phyloP scores from a whole-genome alignment of 2,329 filamentous ascomycete genomes.

The Talaromyces marneffei region DNA sequence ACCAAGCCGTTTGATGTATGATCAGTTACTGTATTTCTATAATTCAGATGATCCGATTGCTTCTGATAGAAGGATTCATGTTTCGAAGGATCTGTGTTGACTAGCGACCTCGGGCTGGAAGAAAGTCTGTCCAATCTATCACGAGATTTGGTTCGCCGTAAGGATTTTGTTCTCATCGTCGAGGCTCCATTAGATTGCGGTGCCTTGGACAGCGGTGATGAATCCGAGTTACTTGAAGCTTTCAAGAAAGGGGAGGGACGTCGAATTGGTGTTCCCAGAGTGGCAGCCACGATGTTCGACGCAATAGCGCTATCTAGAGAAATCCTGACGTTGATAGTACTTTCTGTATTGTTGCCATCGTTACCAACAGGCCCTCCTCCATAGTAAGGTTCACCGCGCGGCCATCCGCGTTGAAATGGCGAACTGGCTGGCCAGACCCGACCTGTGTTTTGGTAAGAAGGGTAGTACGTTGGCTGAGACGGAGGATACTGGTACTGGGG shows the following conservation, averaged over 20 bases:
- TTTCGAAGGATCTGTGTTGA: background rate
- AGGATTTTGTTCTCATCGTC: constrained; percentile 8
- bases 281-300: constrained; percentile 9
- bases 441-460: background rate
- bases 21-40: background rate
- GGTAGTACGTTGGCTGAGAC: constrained; percentile 2
- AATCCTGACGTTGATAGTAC: constrained; percentile 11
- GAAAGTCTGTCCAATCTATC: constrained; percentile 9
- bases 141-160: constrained; percentile 13
- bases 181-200: background rate
- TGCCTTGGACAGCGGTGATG: background rate
- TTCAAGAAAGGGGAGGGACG: constrained; percentile 4
- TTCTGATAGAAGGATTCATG: constrained; percentile 1
- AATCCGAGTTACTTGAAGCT: background rate
- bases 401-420: constrained; percentile 12
- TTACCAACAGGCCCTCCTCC: background rate
- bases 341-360: constrained; percentile 4
- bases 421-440: constrained; percentile 5
- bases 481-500: background rate
- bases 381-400: constrained; percentile 9
- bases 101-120: background rate
- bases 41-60: background rate
- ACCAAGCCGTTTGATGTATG: background rate
- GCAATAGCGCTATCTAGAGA: constrained; percentile 8
- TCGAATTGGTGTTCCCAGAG: background rate